Conservation (phyloP, 129 eudicot species). For the Gnaphalium uliginosum region DNA sequence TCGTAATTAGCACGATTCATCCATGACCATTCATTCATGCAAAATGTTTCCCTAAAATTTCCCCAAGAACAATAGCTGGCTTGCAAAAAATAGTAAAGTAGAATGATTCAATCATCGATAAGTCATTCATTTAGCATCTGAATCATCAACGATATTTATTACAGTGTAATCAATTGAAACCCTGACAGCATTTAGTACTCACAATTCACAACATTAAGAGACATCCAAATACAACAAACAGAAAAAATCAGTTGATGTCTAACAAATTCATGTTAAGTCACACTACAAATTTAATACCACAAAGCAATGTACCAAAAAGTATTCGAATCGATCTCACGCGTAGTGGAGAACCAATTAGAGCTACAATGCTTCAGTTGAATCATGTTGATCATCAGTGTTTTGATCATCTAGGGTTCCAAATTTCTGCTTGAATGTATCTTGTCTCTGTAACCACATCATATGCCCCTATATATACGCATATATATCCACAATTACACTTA, state of each 20-base stretch:
- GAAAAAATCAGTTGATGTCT: not conserved
- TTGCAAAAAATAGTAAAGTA: too few relatives aligned
- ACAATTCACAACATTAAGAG: not conserved
- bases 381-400: conserved; percentile 33
- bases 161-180: not conserved
- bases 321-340: conserved; percentile 14
- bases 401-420: conserved; percentile 59
- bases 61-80: too few relatives aligned
- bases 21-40: not conserved
- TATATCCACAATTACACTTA: conserved; percentile 3
- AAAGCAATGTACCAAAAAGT: not conserved
- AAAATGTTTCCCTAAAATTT: too few relatives aligned
- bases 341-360: not conserved
- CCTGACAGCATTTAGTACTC: not conserved
- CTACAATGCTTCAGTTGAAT: conserved; percentile 34
- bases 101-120: too few relatives aligned
- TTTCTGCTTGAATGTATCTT: conserved; percentile 85
- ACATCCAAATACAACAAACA: not conserved
- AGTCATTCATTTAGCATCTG: too few relatives aligned
- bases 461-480: conserved; percentile 56
- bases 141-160: too few relatives aligned
- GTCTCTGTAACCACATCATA: conserved; percentile 91
- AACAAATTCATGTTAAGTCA: not conserved
- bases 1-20: not conserved
- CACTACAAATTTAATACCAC: not conserved